Evolutionary conservation across 768 basidiomycete species (phyloP), one percentile per base, ranked within the genome.

Genomic region (Termitomyces eurrhizus): DNA sequence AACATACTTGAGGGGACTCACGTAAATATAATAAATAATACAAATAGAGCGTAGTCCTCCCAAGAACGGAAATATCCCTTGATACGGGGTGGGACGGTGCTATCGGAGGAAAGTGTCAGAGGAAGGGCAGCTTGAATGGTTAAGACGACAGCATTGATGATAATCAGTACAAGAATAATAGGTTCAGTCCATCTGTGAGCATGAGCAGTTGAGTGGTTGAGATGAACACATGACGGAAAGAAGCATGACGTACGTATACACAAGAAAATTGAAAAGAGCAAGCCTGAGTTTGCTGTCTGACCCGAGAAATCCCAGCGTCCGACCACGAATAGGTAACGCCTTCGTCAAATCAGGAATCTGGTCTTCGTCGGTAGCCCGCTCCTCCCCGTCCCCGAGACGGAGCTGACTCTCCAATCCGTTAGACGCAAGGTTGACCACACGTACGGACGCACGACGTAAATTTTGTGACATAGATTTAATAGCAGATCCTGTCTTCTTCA

Each of bases 21-120:
- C 90, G 93, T 94, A 80, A 93, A 98, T 66, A 92, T 67, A 60
- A 88, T 74, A 74, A 98, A 98, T 57, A 98, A 75, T 21, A 68
- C 82, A 71, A 98, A 92, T n/a, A 98, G 77, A 21, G 80, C 86
- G 67, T 84, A 88, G 72, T 98, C 95, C 67, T 95, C 93, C 95
- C 95, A 98, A 13, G 74, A 64, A 61, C 88, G 85, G 74, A 98
- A 97, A 76, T 90, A 98, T 8, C 93, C 93, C 52, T 69, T 73
- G 24, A 81, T 66, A 46, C 56, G 70, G 36, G 76, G 75, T 41
- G 82, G 78, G 8, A 80, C 72, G 2, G 70, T 66, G 33, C 74
- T 75, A 59, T 75, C 73, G 45, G 72, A 69, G n/a, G 83, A 73
- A 4, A 89, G 74, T 21, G 83, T 82, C 36, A 87, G 70, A 3